These are phyloP conservation scores for Pleurozium schreberi DNA, from an alignment of 225 moss, liverwort and hornwort genomes.

Conservation along the genomic window DNA sequence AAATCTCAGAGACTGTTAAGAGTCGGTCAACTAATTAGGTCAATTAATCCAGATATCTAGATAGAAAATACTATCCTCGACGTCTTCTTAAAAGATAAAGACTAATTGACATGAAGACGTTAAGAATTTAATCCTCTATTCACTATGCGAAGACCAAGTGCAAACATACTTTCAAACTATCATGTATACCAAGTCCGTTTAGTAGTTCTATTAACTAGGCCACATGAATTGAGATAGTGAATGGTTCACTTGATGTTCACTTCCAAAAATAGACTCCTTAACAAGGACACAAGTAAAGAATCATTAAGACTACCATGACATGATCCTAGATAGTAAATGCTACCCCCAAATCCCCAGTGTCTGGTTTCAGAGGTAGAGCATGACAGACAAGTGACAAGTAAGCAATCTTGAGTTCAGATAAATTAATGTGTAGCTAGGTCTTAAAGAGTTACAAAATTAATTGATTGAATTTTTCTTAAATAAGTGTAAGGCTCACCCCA, in stretches of 20 bases:
- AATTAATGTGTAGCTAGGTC: background rate
- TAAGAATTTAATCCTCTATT: no score
- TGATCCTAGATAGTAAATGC: background rate
- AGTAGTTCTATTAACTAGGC: background rate
- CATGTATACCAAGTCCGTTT: background rate
- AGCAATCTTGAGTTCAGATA: background rate
- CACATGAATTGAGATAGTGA: background rate
- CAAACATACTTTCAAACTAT: background rate
- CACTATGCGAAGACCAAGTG: no score
- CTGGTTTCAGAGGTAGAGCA: background rate
- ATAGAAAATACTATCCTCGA: background rate
- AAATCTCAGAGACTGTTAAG: no score
- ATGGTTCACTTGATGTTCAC: background rate
- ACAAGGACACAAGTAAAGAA: background rate
- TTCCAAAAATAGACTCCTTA: background rate
- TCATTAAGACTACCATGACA: background rate
- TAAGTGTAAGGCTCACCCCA: slow-evolving; percentile 33
- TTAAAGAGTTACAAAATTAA: no score
- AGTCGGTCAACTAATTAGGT: background rate
- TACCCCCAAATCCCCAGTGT: background rate
- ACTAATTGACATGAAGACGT: background rate
- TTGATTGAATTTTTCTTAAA: background rate
- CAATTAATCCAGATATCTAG: no score
- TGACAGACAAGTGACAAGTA: background rate
- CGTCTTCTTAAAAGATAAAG: background rate